Evolutionary conservation across 805 yeast genomes (phyloP), one percentile per base, ranked within the genome.

Genomic region (Wickerhamomyces hampshirensis): DNA sequence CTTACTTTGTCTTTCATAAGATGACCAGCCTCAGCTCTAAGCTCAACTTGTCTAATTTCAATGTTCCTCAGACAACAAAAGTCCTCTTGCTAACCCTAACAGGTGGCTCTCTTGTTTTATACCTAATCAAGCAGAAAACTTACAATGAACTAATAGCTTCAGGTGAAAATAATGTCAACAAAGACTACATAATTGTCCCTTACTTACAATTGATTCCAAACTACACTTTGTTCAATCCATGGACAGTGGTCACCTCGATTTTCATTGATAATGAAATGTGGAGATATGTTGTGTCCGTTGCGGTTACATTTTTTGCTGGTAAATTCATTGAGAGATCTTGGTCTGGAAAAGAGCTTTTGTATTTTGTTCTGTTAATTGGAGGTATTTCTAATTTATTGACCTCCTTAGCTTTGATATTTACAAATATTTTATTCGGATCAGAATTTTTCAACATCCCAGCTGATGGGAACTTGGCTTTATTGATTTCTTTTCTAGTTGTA

Each of bases 261-360:
- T 78, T 80, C 53, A 74, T 81, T 3, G 88, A 82, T 50, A 67
- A 69, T 5, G 60, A 74, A 6, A 32, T 73, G 3, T 50, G 74
- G 46, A 64, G 71, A 28, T 71, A 72, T 40, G 4, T 71, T 12
- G 35, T 71, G 5, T 75, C 78, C 18, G 43, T 75, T 31, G 53
- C 65, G 33, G 75, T 73, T 47, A 59, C 79, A 24, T 40, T 73
- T 10, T 48, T 81, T n/a, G 70, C 82, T 24, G 86, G 85, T 4
- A 65, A 72, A 34, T 82, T 77, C 59, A 68, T 80, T 45, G 89
- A 82, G 50, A 68, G 69, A 42, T 67, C 73, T 27, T 82, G 89
- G 88, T 75, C 81, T 4, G 50, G 74, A 19, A 60, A 52, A 30
- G 83, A 77, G 45, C 60, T 75, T 42, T 47, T 69, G 11, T 65